These are phyloP conservation scores for Coemansia sp. DNA, from an alignment of 192 early-diverging fungal genomes.

Conservation along the genomic window DNA sequence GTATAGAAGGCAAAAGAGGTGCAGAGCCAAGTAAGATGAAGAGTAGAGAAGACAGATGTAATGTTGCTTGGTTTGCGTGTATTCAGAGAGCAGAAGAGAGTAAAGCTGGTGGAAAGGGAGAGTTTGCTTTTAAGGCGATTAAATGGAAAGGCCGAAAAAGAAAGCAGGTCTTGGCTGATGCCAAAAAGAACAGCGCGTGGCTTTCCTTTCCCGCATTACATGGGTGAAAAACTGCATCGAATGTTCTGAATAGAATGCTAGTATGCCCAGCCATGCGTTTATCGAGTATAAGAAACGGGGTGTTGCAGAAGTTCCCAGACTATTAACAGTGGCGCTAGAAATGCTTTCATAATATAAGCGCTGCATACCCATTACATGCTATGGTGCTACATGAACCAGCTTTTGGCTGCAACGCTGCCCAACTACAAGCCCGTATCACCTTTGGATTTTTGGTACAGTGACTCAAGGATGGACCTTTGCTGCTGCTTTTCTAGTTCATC, in stretches of 20 bases:
- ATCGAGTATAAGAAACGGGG: not conserved
- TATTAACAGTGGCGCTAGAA: conserved; percentile 13
- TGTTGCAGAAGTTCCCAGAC: not conserved
- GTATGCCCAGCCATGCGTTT: not conserved
- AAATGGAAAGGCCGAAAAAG: not conserved
- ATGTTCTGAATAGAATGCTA: conserved; percentile 9
- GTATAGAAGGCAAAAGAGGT: not conserved
- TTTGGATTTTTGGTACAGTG: conserved; percentile 57
- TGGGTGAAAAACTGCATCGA: conserved; percentile 17
- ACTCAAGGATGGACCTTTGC: conserved; percentile 86
- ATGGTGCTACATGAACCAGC: too few relatives aligned
- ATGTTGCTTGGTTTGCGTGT: not conserved
- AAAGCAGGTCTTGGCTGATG: conserved; percentile 6
- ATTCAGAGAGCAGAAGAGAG: not conserved
- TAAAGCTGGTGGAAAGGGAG: not conserved
- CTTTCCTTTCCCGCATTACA: conserved; percentile 2
- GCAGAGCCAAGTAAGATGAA: not conserved
- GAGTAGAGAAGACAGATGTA: not conserved
- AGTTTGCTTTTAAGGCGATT: conserved; percentile 1
- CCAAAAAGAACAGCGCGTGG: conserved; percentile 6
- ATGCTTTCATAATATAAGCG: not conserved
- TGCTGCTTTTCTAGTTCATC: conserved; percentile 88
- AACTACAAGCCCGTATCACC: conserved; percentile 48
- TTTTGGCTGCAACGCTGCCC: too few relatives aligned
- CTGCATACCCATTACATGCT: conserved; percentile 12